These are phyloP conservation scores for Solanum hybrid DNA, from an alignment of 305 asterid species.

Conservation along the genomic window DNA sequence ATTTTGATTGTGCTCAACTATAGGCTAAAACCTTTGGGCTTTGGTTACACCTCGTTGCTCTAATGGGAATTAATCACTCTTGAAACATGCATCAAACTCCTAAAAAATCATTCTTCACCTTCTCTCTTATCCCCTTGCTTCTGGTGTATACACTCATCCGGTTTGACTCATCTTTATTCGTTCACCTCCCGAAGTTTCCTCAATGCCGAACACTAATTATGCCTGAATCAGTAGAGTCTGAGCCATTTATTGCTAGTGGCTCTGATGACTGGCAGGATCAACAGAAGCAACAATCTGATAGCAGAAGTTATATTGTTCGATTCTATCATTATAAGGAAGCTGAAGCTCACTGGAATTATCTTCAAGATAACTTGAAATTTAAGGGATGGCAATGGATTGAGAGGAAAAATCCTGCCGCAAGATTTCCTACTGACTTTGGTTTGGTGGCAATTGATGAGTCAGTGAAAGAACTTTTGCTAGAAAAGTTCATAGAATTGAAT, in stretches of 20 bases:
- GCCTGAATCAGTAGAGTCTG: slow-evolving; percentile 9
- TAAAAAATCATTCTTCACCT: slow-evolving; percentile 15
- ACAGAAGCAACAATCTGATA: slow-evolving; percentile 2
- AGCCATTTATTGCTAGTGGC: not conserved
- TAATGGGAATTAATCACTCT: not conserved
- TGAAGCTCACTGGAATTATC: slow-evolving; percentile 42
- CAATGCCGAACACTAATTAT: not conserved
- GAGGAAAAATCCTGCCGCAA: slow-evolving; percentile 62
- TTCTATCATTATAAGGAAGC: slow-evolving; percentile 45
- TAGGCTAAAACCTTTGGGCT: not conserved
- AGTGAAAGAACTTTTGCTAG: slow-evolving; percentile 34
- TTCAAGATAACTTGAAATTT: slow-evolving; percentile 38
- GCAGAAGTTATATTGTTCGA: slow-evolving; percentile 56
- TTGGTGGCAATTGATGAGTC: slow-evolving; percentile 57
- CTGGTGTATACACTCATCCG: slow-evolving; percentile 1
- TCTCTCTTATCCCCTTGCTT: slow-evolving; percentile 12
- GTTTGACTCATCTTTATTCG: slow-evolving; percentile 2
- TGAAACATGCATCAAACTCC: slow-evolving; percentile 7
- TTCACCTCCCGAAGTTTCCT: not conserved
- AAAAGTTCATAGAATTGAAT: slow-evolving; percentile 52
- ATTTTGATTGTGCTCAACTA: not conserved
- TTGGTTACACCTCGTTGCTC: not conserved
- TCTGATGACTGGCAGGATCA: not conserved
- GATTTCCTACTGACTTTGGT: slow-evolving; percentile 79
- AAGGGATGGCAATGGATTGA: slow-evolving; percentile 84